A percentile compares a stretch with the other conserved stretches of the same genome.
Evolutionary conservation across 164 flowering plant genomes (phyloP).

Genomic region (Hamamelis virginiana): DNA sequence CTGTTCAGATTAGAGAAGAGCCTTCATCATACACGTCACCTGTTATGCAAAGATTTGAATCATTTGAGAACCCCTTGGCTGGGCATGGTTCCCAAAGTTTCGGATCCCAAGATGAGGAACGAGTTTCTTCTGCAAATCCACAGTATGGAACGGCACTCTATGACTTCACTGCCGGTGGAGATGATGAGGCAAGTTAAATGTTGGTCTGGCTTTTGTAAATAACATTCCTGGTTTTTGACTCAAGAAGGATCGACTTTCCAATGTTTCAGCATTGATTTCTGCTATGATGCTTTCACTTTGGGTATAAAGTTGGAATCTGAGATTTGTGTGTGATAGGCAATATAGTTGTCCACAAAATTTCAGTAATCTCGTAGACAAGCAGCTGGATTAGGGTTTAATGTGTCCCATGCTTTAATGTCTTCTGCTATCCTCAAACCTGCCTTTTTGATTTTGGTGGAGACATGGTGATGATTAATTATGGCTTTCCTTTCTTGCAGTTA

Average conservation of each 20-base stretch:
- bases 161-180: slow-evolving; percentile 99
- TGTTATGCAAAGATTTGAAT: slow-evolving; percentile 56
- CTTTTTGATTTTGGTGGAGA: background rate
- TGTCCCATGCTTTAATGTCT: background rate
- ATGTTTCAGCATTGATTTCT: too few relatives aligned
- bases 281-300: background rate
- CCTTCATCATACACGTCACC: slow-evolving; percentile 81
- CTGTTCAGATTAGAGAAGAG: slow-evolving; percentile 84
- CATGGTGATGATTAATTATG: slow-evolving; percentile 1
- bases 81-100: slow-evolving; percentile 62
- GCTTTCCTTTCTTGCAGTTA: slow-evolving; percentile 58
- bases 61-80: slow-evolving; percentile 88
- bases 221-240: background rate
- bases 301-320: background rate
- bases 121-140: slow-evolving; percentile 51
- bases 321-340: background rate
- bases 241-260: background rate
- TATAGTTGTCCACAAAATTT: background rate
- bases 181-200: slow-evolving; percentile 72
- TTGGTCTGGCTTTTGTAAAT: background rate
- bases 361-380: background rate
- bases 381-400: background rate
- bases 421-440: background rate
- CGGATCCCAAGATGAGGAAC: slow-evolving; percentile 65
- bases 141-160: slow-evolving; percentile 85